phyloP scores from a whole-genome alignment of 2,329 filamentous ascomycete species.

The Aspergillus viridinutans region DNA sequence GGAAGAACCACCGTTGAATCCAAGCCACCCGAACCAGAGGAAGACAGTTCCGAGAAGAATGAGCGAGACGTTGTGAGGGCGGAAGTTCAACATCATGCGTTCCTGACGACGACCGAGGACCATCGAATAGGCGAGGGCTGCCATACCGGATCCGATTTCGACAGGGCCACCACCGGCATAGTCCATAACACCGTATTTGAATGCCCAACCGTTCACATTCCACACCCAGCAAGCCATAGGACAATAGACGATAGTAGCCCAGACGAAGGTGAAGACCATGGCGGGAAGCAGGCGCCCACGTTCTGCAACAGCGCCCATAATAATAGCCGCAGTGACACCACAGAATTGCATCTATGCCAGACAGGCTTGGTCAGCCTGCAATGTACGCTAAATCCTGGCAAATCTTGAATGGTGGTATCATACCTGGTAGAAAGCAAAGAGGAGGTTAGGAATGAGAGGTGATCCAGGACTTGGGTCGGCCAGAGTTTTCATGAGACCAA shows the following conservation, averaged over 20 bases:
- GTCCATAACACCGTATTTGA: conserved; percentile 85
- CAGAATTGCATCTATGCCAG: conserved; percentile 85
- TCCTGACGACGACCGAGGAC: conserved; percentile 93
- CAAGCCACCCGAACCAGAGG: conserved; percentile 98
- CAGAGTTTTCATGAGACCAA: conserved; percentile 81
- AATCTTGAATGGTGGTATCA: conserved; percentile 11
- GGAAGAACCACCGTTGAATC: conserved; percentile 94
- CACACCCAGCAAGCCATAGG: conserved; percentile 95
- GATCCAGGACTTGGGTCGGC: conserved; percentile 83
- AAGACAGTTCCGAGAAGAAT: conserved; percentile 93
- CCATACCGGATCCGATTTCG: conserved; percentile 92
- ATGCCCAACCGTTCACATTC: conserved; percentile 92
- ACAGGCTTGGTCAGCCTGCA: background rate
- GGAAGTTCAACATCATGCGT: conserved; percentile 99
- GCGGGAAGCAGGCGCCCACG: conserved; percentile 86
- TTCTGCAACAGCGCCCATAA: conserved; percentile 88
- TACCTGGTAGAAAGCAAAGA: conserved; percentile 93
- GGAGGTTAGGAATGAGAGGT: conserved; percentile 78
- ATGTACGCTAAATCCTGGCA: background rate
- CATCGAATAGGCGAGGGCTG: conserved; percentile 91
- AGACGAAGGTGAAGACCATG: conserved; percentile 94
- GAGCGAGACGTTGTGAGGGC: conserved; percentile 95
- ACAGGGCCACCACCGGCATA: conserved; percentile 96
- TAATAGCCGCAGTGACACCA: conserved; percentile 83
- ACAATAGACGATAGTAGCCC: conserved; percentile 97